phyloP scores from a whole-genome alignment of 495 filamentous ascomycete species.

The Daldinia bambusicola region DNA sequence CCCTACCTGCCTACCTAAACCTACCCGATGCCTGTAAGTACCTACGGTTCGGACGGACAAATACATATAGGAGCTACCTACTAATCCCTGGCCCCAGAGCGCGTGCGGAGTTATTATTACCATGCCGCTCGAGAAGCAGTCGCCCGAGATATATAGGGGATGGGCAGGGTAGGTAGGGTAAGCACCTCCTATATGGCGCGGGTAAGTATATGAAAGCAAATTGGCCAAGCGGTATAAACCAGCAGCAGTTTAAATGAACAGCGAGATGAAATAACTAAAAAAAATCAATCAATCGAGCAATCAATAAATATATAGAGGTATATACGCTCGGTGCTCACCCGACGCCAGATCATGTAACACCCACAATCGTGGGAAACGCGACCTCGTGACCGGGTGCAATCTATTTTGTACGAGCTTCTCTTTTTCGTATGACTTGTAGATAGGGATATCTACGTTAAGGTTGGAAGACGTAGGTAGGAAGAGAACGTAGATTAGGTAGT shows the following conservation, averaged over 20 bases:
- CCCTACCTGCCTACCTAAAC: too few species aligned
- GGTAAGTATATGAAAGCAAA: conserved; percentile 2
- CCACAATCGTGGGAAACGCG: conserved; percentile 7
- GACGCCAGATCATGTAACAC: conserved; percentile 9
- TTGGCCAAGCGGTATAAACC: background rate
- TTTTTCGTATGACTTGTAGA: background rate
- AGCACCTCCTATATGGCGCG: background rate
- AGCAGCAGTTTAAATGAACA: too few species aligned
- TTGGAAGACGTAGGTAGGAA: background rate
- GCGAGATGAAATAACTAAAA: background rate
- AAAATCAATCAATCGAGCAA: background rate
- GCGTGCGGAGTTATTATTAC: background rate
- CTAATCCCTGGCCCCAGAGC: background rate
- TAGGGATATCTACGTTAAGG: background rate
- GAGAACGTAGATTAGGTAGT: too few species aligned
- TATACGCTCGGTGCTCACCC: background rate
- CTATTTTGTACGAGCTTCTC: background rate
- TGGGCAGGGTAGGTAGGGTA: too few species aligned
- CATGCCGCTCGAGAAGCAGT: background rate
- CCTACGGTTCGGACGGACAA: background rate
- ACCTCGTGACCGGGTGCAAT: background rate
- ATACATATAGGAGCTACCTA: background rate
- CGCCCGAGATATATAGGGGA: conserved; percentile 1
- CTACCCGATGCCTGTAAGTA: conserved; percentile 2
- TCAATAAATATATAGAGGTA: background rate